Conservation (phyloP, 108 stramenopile genomes). For the Chaetoceros muelleri region DNA sequence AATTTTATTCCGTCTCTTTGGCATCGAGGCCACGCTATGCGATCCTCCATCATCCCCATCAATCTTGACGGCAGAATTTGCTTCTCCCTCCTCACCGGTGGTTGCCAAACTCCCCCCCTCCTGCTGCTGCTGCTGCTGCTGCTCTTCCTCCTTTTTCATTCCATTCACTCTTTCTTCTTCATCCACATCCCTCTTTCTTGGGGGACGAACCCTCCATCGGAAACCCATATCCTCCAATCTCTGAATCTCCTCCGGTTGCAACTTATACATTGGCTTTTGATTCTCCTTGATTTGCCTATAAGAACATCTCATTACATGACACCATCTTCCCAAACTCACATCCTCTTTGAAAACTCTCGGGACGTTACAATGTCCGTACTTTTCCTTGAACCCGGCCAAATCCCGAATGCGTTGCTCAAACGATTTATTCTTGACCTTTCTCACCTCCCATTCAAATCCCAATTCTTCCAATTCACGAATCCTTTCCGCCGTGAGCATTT, state of each 20-base stretch:
- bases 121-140: too few species aligned
- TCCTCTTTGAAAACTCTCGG: neutral
- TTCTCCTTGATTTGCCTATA: neutral
- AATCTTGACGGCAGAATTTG: too few species aligned
- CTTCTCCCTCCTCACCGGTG: neutral
- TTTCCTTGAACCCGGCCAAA: neutral
- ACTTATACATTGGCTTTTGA: neutral
- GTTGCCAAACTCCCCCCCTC: neutral
- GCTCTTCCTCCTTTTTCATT: too few species aligned
- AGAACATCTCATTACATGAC: neutral
- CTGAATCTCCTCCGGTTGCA: neutral
- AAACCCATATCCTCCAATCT: neutral
- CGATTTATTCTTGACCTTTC: neutral
- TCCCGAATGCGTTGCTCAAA: neutral
- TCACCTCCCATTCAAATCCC: neutral
- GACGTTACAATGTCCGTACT: neutral
- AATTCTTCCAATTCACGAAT: neutral
- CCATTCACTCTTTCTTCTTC: too few species aligned
- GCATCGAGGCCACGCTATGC: too few species aligned
- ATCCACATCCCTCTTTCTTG: too few species aligned
- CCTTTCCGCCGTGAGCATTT: neutral
- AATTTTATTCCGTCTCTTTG: neutral
- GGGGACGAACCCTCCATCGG: neutral
- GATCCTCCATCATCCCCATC: too few species aligned
- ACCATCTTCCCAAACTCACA: neutral